These are phyloP conservation scores for Entophlyctis luteolus DNA, from an alignment of 192 early-diverging fungal species.

Conservation along the genomic window DNA sequence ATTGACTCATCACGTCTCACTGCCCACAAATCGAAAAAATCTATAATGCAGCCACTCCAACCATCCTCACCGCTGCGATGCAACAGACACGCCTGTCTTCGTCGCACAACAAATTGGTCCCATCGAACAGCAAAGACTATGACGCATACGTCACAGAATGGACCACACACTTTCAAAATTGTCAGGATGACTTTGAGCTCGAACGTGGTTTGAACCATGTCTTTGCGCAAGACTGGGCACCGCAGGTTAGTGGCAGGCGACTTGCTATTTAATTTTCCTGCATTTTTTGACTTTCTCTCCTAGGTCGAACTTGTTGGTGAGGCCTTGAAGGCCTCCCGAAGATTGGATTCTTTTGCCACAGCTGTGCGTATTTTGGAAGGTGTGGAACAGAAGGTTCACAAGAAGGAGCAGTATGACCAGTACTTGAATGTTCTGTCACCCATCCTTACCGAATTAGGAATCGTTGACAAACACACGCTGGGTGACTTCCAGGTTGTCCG, in stretches of 20 bases:
- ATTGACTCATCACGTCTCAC: too few species aligned
- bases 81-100: too few species aligned
- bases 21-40: too few species aligned
- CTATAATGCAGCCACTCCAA: too few species aligned
- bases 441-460: conserved; percentile 79
- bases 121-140: conserved; percentile 47
- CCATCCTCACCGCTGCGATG: too few species aligned
- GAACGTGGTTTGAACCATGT: conserved; percentile 97
- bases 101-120: too few species aligned
- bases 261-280: conserved; percentile 24
- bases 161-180: conserved; percentile 49
- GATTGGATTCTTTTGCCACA: conserved; percentile 91
- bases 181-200: conserved; percentile 94
- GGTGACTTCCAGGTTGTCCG: conserved; percentile 50
- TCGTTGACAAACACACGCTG: conserved; percentile 84
- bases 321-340: conserved; percentile 83
- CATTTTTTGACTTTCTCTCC: not conserved
- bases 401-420: conserved; percentile 78
- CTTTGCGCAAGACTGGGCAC: conserved; percentile 85
- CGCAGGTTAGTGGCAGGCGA: conserved; percentile 34
- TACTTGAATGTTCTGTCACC: conserved; percentile 88
- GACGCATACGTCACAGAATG: conserved; percentile 51
- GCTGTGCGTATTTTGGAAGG: conserved; percentile 93
- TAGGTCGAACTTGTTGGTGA: conserved; percentile 76
- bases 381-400: conserved; percentile 83